Conservation (phyloP, 371 early-diverging fungal species). For the Actinomortierella ambigua region DNA sequence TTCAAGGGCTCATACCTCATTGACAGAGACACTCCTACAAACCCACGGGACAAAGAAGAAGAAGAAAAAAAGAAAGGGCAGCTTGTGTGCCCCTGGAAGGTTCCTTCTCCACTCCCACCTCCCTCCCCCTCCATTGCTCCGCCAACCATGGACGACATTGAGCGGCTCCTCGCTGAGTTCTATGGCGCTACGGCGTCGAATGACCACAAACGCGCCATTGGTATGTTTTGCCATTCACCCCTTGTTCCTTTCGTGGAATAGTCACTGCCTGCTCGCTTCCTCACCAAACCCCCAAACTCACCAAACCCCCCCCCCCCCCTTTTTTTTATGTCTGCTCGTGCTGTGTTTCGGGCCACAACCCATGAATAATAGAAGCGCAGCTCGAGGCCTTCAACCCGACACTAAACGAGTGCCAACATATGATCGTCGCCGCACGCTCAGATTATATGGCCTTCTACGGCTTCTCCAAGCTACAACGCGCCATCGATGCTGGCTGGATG, state of each 20-base stretch:
- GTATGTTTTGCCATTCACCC: slow-evolving; percentile 12
- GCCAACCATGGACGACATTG: slow-evolving; percentile 31
- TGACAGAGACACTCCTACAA: not conserved
- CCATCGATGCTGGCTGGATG: slow-evolving; percentile 32
- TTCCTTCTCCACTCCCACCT: too few species aligned
- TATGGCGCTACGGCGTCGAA: slow-evolving; percentile 29
- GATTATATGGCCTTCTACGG: slow-evolving; percentile 40
- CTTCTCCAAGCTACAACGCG: slow-evolving; percentile 34
- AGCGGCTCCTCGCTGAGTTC: slow-evolving; percentile 39
- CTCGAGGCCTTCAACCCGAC: slow-evolving; percentile 25
- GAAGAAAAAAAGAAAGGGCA: not conserved
- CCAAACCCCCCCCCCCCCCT: not conserved
- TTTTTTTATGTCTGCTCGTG: not conserved
- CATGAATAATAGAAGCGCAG: slow-evolving; percentile 28
- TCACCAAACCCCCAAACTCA: not conserved
- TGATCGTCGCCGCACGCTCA: slow-evolving; percentile 33
- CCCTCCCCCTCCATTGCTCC: not conserved
- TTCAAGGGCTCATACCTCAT: too few species aligned
- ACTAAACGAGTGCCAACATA: slow-evolving; percentile 30
- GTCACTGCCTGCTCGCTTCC: not conserved
- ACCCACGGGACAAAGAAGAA: not conserved
- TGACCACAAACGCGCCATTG: slow-evolving; percentile 37
- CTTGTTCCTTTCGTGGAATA: not conserved
- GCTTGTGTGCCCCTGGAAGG: slow-evolving; percentile 1
- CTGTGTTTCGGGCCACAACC: not conserved